Conservation (phyloP, 2,329 filamentous ascomycete species). For the Aspergillus clavatus region DNA sequence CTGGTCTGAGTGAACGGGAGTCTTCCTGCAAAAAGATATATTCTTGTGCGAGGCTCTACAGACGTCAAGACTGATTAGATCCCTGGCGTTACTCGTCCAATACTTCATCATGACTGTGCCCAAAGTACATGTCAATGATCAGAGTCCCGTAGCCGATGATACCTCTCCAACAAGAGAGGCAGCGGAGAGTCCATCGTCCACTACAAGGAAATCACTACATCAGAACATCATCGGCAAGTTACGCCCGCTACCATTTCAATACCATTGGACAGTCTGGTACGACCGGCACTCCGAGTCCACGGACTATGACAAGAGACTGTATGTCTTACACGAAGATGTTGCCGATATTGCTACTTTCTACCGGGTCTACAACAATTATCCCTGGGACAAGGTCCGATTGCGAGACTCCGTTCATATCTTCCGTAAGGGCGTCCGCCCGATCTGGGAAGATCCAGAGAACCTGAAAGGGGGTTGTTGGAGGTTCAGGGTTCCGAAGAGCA, state of each 20-base stretch:
- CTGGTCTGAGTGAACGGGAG: background rate
- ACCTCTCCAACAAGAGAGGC: constrained; percentile 4
- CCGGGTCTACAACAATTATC: constrained; percentile 76
- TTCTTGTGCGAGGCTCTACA: background rate
- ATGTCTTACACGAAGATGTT: constrained; percentile 37
- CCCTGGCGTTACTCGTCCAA: background rate
- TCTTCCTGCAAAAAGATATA: background rate
- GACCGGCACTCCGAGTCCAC: constrained; percentile 36
- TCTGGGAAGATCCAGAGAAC: constrained; percentile 86
- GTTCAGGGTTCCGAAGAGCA: constrained; percentile 77
- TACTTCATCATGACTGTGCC: constrained; percentile 18
- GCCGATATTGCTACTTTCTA: constrained; percentile 56
- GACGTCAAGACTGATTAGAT: background rate
- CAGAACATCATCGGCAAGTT: constrained; percentile 43
- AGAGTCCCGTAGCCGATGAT: constrained; percentile 15
- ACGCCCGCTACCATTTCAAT: constrained; percentile 44
- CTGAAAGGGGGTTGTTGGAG: constrained; percentile 84
- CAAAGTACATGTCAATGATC: constrained; percentile 19
- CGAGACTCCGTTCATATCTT: constrained; percentile 75
- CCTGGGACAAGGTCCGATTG: constrained; percentile 69
- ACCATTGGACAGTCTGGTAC: constrained; percentile 47
- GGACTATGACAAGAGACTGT: constrained; percentile 33
- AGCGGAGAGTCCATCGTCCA: constrained; percentile 2
- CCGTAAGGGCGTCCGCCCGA: constrained; percentile 69
- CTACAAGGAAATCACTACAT: constrained; percentile 36